Evolutionary conservation across 2,329 filamentous ascomycete species (phyloP), one percentile per base, ranked within the genome.

Genomic region (Apiospora rasikravindrae): DNA sequence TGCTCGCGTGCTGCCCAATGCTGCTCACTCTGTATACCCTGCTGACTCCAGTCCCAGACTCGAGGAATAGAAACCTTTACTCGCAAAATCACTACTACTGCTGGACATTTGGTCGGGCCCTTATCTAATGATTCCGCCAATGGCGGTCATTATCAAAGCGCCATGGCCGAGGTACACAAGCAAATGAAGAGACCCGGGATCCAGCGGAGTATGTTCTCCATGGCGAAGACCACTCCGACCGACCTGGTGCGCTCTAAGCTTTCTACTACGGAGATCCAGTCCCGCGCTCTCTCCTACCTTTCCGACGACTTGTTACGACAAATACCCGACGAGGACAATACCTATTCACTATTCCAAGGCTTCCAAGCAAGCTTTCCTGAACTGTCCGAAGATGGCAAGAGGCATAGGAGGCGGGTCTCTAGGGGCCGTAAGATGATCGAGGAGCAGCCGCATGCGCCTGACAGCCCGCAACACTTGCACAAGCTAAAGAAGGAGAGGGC

Each of bases 291-390:
- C 71, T 92, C 94, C 64, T 95, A 93, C 80, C 87, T 99, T 47
- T 91, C 96, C 69, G 96, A 99, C 83, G 95, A 98, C 74, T 89
- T 99, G 76, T 89, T 99, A 67, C 86, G 87, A 76, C 95, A 98
- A 81, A 96, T 98, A 69, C 96, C 96, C 76, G 94, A 97, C 73
- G 89, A 92, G 80, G 91, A 92, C 29, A 97, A 94, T 82, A 87
- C 91, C 22, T 99, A 97, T 84, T 98, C 95, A 53, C 87, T 99
- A 64, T 98, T 99, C 82, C 94, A 99, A 82, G 96, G 96, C 76
- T 99, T 99, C 82, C 92, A 97, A 84, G 96, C 96, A 67, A 95
- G 91, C 75, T 87, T 98, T 74, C 95, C 95, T 2, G 89, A 91
- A 74, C 83, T 89, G 75, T 87, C 86, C 6, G 93, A 96, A 22